A percentile compares a stretch with the other conserved stretches of the same genome.
Evolutionary conservation across 139 green algal genomes (phyloP).

Genomic region (Limnomonas spitsbergensis): DNA sequence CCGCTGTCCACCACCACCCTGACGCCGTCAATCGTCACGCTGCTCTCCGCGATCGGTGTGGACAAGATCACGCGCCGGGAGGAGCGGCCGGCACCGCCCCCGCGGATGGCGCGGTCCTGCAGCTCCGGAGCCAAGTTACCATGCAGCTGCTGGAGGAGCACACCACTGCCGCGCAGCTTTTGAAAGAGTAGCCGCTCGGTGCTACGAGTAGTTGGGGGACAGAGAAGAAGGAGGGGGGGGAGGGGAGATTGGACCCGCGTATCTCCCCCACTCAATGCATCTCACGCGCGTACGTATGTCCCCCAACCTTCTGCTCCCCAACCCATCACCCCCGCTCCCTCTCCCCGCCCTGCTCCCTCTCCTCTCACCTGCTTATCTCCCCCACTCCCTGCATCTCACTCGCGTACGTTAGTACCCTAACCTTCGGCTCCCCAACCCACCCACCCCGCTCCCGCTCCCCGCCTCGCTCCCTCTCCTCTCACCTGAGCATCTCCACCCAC

Average conservation of each 20-base stretch:
- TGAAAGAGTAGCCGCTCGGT: neutral
- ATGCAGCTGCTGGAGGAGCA: conserved; percentile 40
- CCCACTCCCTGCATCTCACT: too few relatives aligned
- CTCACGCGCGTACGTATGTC: too few relatives aligned
- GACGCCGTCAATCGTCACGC: conserved; percentile 65
- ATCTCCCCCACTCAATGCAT: conserved; percentile 9
- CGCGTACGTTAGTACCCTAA: too few relatives aligned
- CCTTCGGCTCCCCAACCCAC: too few relatives aligned
- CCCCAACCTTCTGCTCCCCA: too few relatives aligned
- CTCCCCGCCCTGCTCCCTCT: too few relatives aligned
- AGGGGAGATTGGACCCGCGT: neutral
- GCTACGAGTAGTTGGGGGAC: conserved; percentile 15
- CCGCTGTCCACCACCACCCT: conserved; percentile 63
- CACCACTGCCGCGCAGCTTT: conserved; percentile 31
- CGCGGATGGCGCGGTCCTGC: conserved; percentile 49
- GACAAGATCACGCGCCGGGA: conserved; percentile 56
- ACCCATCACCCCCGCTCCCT: too few relatives aligned
- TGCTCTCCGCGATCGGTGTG: conserved; percentile 63
- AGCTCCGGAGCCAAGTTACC: conserved; percentile 48
- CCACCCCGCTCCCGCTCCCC: too few relatives aligned
- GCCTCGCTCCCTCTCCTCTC: too few relatives aligned
- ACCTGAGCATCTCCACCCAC: too few relatives aligned
- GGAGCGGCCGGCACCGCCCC: neutral
- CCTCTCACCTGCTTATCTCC: too few relatives aligned
- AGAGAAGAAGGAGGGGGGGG: neutral